Base-by-base conservation (phyloP, 139 green algal species). In the Volvox reticuliferus region DNA sequence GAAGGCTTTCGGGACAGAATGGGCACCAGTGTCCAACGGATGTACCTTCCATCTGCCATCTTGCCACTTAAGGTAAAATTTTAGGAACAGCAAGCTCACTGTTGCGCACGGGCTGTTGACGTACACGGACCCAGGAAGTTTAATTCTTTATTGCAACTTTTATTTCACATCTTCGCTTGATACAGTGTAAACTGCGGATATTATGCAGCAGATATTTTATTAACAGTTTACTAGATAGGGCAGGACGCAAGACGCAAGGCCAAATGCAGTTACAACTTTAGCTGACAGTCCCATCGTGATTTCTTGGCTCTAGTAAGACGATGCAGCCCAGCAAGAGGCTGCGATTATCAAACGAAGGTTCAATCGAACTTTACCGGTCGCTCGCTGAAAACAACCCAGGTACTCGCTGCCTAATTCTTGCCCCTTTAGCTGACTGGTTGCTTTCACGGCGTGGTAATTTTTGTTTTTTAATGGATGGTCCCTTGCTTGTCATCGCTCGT, bases 301-400 rank as follows among this genome's bases (percentile, higher is more conserved):
- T 79, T 79, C 14, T 2, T 37, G 33, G 71, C 33, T 37, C 36
- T 37, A 13, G 71, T 1, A 30, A 19, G 28, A 36, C 19, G 71
- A 86, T 86, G 79, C 79, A 71, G n/a, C 79, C 26, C 22, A 55
- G 79, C 22, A 86, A 86, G 55, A 28, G 79, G 26, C 79, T 22
- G 3, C 79, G 79, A 28, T 22, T 71, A 22, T 73, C 26, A 1
- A 37, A 73, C 18, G 50, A 86, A n/a, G 79, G 28, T 50, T 6
- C 79, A 68, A 18, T 67, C 1, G 37, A 84, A 19, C 1, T 65
- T 1, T 17, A 61, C 21, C 55, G 18, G 76, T 55, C 30, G 16
- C 18, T 62, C 17, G 33, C 32, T 24, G 5, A 55, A 61, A 1
- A 26, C 76, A 82, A 82, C 76, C 13, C 76, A 82, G 33, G 33